Base-by-base conservation (phyloP, 495 filamentous ascomycete species). In the Neurospora sp. region DNA sequence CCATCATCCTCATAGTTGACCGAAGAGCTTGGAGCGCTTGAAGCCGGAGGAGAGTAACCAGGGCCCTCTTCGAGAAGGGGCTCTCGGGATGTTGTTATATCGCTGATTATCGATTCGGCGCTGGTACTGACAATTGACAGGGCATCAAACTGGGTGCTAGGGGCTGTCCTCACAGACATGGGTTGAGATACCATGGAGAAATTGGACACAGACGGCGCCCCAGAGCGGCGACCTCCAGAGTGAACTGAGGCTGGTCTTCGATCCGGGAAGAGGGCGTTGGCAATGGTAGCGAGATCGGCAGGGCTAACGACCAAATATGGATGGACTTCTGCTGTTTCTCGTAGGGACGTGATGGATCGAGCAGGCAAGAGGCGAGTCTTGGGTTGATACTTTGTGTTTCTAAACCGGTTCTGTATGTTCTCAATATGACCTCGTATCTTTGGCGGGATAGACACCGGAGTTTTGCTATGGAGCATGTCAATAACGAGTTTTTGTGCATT, bases 351-450 rank as follows among this genome's bases (percentile, higher is more conserved):
- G 69, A 92, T 88, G 40, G 90, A 90, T 73, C 88, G 85, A 44
- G 90, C 89, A 3, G 89, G 89, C 68, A 91, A 84, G 40, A 93
- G 84, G 70, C 89, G 86, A 22, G 90, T 85, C 71, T 87, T 70
- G 83, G 82, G 76, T 81, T 84, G 75, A 81, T 81, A 70, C 84
- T 84, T 68, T 59, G 75, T 44, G 17, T 85, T 83, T 73, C 86
- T 86, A 78, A 95, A 92, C 40, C 90, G 87, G 71, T 81, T 81
- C 76, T 94, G 84, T 79, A 97, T 92, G 72, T 85, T 93, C 73
- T 93, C 91, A 72, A 96, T 90, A 79, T 93, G 92, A 35, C 82
- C 83, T 74, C 90, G 89, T 77, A 95, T 87, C 70, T 89, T 86
- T 27, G 88, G 87, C 12, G 89, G 90, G 2, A 88, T 88, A 4